Conservation (phyloP, 495 filamentous ascomycete species). For the Xylaria sp. region DNA sequence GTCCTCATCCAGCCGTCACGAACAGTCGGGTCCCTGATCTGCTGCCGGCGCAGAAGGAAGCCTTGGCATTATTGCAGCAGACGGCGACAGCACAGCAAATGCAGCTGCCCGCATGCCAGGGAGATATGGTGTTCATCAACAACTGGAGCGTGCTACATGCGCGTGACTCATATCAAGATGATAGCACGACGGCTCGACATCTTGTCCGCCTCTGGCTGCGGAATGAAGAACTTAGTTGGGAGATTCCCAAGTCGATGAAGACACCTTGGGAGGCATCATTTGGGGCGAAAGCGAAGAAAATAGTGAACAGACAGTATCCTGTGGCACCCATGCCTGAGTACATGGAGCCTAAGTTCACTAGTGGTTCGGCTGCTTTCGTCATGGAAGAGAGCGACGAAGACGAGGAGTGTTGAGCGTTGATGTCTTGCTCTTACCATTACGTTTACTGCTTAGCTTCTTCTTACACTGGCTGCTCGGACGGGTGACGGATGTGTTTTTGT, state of each 20-base stretch:
- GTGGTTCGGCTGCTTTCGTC: slow-evolving; percentile 54
- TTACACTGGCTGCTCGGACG: not conserved
- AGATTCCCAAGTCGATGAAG: slow-evolving; percentile 48
- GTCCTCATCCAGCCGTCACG: slow-evolving; percentile 44
- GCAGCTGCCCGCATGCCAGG: slow-evolving; percentile 56
- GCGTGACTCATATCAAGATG: slow-evolving; percentile 56
- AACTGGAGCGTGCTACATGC: slow-evolving; percentile 68
- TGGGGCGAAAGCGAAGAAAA: slow-evolving; percentile 33
- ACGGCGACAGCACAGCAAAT: slow-evolving; percentile 45
- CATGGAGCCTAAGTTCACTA: slow-evolving; percentile 50
- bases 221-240: slow-evolving; percentile 50
- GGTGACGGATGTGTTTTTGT: not conserved
- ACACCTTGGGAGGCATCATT: slow-evolving; percentile 55
- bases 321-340: slow-evolving; percentile 48
- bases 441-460: not conserved
- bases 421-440: not conserved
- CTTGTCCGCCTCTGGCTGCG: slow-evolving; percentile 60
- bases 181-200: slow-evolving; percentile 46
- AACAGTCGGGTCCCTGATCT: slow-evolving; percentile 43
- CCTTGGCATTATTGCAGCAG: slow-evolving; percentile 43
- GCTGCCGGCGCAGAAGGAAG: slow-evolving; percentile 41
- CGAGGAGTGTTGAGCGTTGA: slow-evolving; percentile 15
- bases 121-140: slow-evolving; percentile 70
- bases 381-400: slow-evolving; percentile 44
- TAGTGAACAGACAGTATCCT: slow-evolving; percentile 43